phyloP scores from a whole-genome alignment of 2,329 filamentous ascomycete species.

The Monilinia laxa region DNA sequence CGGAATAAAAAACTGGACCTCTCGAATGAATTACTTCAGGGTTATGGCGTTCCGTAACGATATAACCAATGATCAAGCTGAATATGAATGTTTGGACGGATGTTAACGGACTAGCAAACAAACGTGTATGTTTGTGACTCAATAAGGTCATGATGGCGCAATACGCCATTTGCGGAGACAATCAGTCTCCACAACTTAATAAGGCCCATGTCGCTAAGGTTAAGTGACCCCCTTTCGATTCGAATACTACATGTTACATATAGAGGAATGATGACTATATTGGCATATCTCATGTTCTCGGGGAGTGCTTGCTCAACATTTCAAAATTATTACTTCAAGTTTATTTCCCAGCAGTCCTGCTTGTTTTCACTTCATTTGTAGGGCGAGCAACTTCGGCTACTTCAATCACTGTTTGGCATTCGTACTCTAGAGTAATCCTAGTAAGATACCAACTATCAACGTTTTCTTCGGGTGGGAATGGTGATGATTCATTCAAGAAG shows the following conservation, averaged over 20 bases:
- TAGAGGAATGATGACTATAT: background rate
- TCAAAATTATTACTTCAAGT: no score
- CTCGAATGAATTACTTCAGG: background rate
- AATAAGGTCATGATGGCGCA: background rate
- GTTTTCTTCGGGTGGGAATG: no score
- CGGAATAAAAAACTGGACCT: constrained; percentile 4
- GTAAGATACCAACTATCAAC: no score
- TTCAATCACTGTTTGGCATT: no score
- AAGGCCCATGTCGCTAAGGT: background rate
- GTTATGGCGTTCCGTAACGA: background rate
- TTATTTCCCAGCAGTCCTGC: no score
- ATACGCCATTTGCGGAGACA: background rate
- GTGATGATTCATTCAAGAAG: no score
- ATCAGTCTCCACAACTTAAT: background rate
- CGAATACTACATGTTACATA: background rate
- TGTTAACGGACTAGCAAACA: background rate
- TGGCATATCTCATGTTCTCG: no score
- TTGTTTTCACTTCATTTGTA: no score
- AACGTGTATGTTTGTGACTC: background rate
- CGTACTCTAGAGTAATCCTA: no score
- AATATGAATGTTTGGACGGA: background rate
- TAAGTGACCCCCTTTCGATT: constrained; percentile 11
- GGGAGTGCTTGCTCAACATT: no score
- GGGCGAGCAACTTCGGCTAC: no score
- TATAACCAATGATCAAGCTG: background rate